Evolutionary conservation across 129 eudicot species (phyloP), one percentile per base, ranked within the genome.

Genomic region (Centaurea solstitialis): DNA sequence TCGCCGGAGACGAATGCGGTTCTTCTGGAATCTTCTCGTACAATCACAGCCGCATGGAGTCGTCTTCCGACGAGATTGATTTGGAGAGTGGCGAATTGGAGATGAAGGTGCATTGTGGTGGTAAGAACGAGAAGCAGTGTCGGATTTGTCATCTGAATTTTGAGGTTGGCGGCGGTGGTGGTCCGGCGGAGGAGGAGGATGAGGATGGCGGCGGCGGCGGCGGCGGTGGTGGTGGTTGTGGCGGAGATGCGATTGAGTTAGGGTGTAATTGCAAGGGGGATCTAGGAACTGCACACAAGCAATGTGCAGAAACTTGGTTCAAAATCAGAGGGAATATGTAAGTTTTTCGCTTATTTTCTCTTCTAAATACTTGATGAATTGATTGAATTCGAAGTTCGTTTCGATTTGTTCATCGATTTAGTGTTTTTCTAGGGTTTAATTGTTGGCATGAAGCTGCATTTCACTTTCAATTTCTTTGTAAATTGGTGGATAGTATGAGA

Each of bases 271-370:
- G 96, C 65, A 91, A 91, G 79, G 96, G 96, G 80, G 96, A 91
- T 80, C 82, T 91, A 73, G 92, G 91, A 6, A 50, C 87, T 86
- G 88, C 92, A 61, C 96, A 91, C 65, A 91, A 86, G 74, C 90
- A 85, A 77, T 91, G 96, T 86, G 92, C 92, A 13, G 92, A 91
- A 79, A 88, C 96, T 43, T 91, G 92, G 96, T 88, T 91, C 86
- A 88, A 91, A 78, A 91, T 86, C 74, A 88, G 71, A 26, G 96
- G 91, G 6, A 82, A 91, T 72, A 77, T 83, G 96, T 91, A 68
- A 82, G 96, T 86, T n/a, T 26, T 61, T 57, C 30, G 8, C 23
- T 67, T 4, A 41, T 15, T 40, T 20, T 21, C 18, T 28, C 68
- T 64, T 73, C 7, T 15, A 10, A 10, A 18, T 59, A 15, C 15